Evolutionary conservation across 768 basidiomycete genomes (phyloP), one percentile per base, ranked within the genome.

Genomic region (Boletellus ananiceps): DNA sequence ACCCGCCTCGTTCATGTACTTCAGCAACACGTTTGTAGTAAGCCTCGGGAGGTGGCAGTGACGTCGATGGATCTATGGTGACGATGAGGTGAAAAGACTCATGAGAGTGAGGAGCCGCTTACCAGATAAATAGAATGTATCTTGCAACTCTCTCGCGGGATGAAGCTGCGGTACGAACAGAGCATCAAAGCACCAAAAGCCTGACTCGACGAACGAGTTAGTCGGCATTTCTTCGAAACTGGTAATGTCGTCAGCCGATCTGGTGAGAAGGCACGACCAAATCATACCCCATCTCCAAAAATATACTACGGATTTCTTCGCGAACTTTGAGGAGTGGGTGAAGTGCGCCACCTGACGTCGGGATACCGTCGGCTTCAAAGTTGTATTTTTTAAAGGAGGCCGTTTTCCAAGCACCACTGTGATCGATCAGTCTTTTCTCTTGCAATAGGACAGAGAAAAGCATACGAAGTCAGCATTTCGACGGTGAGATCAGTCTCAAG

Each of bases 161-260:
- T 99, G 96, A 67, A 98, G 95, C 63, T 99, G 96, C 0, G 96
- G 96, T 0, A 99, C 96, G 68, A 95, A 99, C 56, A 99, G 78
- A 2, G 94, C 84, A 68, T 99, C 96, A 70, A 99, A 98, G 67
- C 93, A 96, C 96, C 96, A 99, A 79, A 98, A 99, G 32, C 88
- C 89, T 18, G 93, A 95, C 71, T 99, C 96, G 48, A 99, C 93
- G 66, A 92, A 99, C 47, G 85, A 83, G 43, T 84, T 83, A 8
- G 96, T 98, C 13, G 94, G 93, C 96, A 99, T 99, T 71, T 99
- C 96, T 41, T 93, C 85, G 71, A 98, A 99, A 9, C 95, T 98
- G 57, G 40, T 25, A 46, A 39, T 13, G 7, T 44, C 21, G 31
- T 62, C 38, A 54, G 44, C n/a, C 2, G 34, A 31, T 21, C 25